Percentiles rank a stretch among this genome's conserved stretches.
Evolutionary conservation across 345 rosid species (phyloP).

Genomic region (Pseudoturritis turrita): DNA sequence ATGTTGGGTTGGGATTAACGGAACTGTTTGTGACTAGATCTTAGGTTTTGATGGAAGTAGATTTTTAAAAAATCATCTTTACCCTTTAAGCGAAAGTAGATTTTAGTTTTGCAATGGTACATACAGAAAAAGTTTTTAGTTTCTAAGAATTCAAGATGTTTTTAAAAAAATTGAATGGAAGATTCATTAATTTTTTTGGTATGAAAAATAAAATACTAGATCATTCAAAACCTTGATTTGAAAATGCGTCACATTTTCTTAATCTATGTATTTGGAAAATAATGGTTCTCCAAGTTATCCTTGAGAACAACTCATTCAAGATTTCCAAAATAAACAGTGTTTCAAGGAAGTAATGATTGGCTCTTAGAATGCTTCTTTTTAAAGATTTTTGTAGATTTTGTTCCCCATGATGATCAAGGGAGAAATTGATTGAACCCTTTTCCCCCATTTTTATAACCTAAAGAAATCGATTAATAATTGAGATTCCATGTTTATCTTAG

Average conservation of each 20-base stretch:
- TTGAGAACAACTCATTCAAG: not conserved
- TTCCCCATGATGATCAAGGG: constrained; percentile 26
- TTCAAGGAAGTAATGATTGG: constrained; percentile 30
- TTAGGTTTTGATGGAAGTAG: constrained; percentile 9
- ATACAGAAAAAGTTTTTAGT: not conserved
- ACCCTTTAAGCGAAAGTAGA: not conserved
- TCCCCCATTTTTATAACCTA: constrained; percentile 16
- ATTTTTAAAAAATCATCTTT: not conserved
- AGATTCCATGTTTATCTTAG: constrained; percentile 26
- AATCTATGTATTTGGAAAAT: not conserved
- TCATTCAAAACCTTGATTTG: not conserved
- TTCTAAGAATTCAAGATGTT: not conserved
- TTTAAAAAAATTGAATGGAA: not conserved
- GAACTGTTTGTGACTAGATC: not conserved
- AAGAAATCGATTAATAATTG: constrained; percentile 22
- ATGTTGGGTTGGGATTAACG: not conserved
- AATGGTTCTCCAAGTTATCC: not conserved
- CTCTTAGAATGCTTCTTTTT: constrained; percentile 29
- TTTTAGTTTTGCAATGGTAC: not conserved
- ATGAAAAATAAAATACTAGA: not conserved
- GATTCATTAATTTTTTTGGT: not conserved
- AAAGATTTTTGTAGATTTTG: constrained; percentile 30
- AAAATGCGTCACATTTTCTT: not conserved
- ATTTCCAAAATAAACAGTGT: not conserved
- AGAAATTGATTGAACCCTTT: constrained; percentile 9